phyloP scores from a whole-genome alignment of 495 filamentous ascomycete genomes.

The Penicillium coffeae region DNA sequence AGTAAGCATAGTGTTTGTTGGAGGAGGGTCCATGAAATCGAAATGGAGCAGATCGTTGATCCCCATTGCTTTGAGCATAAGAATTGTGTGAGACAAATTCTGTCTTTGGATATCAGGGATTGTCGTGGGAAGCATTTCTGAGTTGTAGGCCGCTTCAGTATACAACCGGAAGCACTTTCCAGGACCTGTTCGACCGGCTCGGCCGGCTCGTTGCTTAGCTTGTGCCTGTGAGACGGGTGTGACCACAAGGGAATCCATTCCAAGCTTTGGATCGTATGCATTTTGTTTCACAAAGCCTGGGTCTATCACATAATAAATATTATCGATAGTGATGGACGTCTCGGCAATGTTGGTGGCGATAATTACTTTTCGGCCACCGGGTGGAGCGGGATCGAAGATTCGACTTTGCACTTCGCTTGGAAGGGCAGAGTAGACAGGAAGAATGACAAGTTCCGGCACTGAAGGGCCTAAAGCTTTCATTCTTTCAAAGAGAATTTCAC shows the following conservation, averaged over 20 bases:
- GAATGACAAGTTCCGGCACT: conserved; percentile 87
- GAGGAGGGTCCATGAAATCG: conserved; percentile 98
- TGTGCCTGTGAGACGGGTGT: conserved; percentile 96
- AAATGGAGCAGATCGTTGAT: conserved; percentile 98
- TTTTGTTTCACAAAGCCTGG: conserved; percentile 98
- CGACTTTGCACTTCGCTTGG: conserved; percentile 90
- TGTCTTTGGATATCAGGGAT: conserved; percentile 97
- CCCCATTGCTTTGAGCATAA: conserved; percentile 99
- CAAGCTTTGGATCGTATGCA: conserved; percentile 92
- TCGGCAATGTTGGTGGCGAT: conserved; percentile 99
- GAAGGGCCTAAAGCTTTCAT: conserved; percentile 93
- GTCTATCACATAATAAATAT: conserved; percentile 96
- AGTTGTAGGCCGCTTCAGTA: conserved; percentile 92
- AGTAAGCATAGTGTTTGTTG: conserved; percentile 95
- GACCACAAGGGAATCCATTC: conserved; percentile 94
- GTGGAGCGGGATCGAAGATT: conserved; percentile 91
- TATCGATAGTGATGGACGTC: conserved; percentile 95
- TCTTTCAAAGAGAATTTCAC: conserved; percentile 86
- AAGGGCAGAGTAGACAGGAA: conserved; percentile 91
- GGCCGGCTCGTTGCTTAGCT: conserved; percentile 89
- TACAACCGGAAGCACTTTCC: conserved; percentile 97
- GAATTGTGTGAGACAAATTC: conserved; percentile 89
- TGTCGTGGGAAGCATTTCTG: conserved; percentile 93
- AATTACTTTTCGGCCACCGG: conserved; percentile 87
- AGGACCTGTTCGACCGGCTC: conserved; percentile 90